Base-by-base conservation (phyloP, 441 rosid genomes). In the Codiaeum variegatum region DNA sequence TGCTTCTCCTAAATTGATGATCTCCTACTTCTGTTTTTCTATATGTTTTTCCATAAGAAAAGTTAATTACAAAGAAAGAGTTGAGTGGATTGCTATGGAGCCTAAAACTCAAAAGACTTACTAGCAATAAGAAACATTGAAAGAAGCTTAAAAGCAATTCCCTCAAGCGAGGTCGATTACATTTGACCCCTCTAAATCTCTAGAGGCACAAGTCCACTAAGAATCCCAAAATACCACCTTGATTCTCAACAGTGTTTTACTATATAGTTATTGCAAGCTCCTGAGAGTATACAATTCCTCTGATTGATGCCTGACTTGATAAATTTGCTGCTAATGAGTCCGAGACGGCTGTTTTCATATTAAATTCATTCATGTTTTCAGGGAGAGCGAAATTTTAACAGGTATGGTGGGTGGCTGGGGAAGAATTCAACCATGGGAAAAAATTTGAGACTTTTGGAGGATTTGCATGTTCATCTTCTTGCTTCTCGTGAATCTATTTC, bases 341-440 rank as follows among this genome's bases (percentile, higher is more conserved):
- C 47, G 4, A 36, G 29, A 58, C 46, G 16, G 34, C 62, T 56
- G 23, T 52, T 32, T 62, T 47, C 16, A 29, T 36, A 38, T 49
- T 40, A 0, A 31, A 66, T 55, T 55, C 32, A 49, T 13, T 58
- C 46, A 21, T 10, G 12, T 75, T 74, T 81, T 73, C 89, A 95
- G 99, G 99, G 99, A 67, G 99, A 95, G 80, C 79, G 95, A 38
- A 95, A 95, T 80, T 91, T 83, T 84, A 95, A 95, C 78, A 86
- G 97, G 78, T 93, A 93, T 83, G 94, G 99, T 80, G 97, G 97
- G 58, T 95, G 98, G 98, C 87, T 95, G 67, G 99, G 99, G 74
- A 95, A 90, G 85, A 95, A 93, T 78, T 95, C 99, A 65, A 87
- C 97, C n/a, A 83, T 79, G 71, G 87, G 96, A 15, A 95, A 93